Evolutionary conservation across 495 filamentous ascomycete genomes (phyloP).

Genomic region (Hypoxylon subgilvum): DNA sequence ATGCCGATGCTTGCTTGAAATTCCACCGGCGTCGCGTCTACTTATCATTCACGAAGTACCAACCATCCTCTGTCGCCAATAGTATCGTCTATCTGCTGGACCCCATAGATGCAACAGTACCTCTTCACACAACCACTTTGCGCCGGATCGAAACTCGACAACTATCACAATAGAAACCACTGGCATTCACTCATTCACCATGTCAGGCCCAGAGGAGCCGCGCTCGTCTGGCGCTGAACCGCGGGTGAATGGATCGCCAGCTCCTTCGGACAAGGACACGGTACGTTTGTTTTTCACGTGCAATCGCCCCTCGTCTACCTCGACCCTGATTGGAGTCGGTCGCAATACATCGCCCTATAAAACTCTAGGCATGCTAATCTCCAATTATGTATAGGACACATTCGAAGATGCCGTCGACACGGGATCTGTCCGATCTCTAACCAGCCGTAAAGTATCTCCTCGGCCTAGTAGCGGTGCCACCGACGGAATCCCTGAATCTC

Average conservation of each 20-base stretch:
- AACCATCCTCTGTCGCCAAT: neutral
- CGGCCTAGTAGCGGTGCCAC: conserved; percentile 30
- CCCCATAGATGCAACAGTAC: conserved; percentile 18
- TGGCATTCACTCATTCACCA: conserved; percentile 20
- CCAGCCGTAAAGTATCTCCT: conserved; percentile 56
- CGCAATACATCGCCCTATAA: conserved; percentile 3
- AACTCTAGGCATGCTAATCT: conserved; percentile 18
- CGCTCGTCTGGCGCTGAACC: conserved; percentile 30
- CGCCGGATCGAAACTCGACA: conserved; percentile 2
- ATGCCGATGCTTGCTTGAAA: neutral
- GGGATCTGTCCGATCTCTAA: conserved; percentile 54
- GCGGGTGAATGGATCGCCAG: conserved; percentile 34
- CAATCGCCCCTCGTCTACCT: neutral
- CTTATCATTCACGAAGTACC: conserved; percentile 13
- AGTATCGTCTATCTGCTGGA: neutral
- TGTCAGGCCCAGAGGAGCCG: conserved; percentile 39
- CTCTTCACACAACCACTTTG: conserved; percentile 8
- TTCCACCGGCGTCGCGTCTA: conserved; percentile 19
- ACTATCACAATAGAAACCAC: neutral
- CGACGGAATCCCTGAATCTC: conserved; percentile 14
- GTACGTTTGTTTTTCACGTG: conserved; percentile 39
- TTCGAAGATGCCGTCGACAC: conserved; percentile 79
- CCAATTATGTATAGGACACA: conserved; percentile 61
- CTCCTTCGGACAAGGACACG: conserved; percentile 48
- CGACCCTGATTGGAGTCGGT: neutral